These are phyloP conservation scores for Dryadomyces sulphureus DNA, from an alignment of 2,329 filamentous ascomycete species.

Conservation along the genomic window DNA sequence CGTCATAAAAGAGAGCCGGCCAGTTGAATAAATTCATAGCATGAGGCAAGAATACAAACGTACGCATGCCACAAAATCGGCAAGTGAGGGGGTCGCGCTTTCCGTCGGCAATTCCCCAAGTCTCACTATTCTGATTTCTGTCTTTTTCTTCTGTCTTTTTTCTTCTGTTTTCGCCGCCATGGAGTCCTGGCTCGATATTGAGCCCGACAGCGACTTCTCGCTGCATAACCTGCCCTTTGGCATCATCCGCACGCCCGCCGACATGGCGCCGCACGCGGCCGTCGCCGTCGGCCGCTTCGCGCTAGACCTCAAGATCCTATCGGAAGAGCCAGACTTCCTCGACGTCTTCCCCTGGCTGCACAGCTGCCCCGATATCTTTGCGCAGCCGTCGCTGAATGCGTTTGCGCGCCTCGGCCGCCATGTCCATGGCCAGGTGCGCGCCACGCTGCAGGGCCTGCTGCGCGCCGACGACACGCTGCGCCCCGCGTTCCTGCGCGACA, in stretches of 20 bases:
- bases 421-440: slow-evolving; percentile 52
- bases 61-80: neutral
- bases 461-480: slow-evolving; percentile 32
- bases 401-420: slow-evolving; percentile 60
- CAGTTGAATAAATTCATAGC: neutral
- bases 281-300: slow-evolving; percentile 55
- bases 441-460: slow-evolving; percentile 54
- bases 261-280: slow-evolving; percentile 33
- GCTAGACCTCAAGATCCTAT: slow-evolving; percentile 50
- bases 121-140: no score
- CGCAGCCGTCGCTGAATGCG: slow-evolving; percentile 20
- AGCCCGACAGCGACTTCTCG: slow-evolving; percentile 49
- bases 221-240: slow-evolving; percentile 65
- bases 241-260: slow-evolving; percentile 44
- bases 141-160: no score
- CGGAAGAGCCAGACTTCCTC: slow-evolving; percentile 42
- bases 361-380: slow-evolving; percentile 11
- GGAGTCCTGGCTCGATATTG: slow-evolving; percentile 5
- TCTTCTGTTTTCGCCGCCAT: no score
- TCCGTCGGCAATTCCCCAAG: neutral
- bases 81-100: neutral
- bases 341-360: slow-evolving; percentile 11
- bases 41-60: no score
- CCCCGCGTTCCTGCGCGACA: slow-evolving; percentile 47
- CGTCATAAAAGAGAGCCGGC: no score